Evolutionary conservation across 345 rosid species (phyloP).

Genomic region (Microthlaspi erraticum): DNA sequence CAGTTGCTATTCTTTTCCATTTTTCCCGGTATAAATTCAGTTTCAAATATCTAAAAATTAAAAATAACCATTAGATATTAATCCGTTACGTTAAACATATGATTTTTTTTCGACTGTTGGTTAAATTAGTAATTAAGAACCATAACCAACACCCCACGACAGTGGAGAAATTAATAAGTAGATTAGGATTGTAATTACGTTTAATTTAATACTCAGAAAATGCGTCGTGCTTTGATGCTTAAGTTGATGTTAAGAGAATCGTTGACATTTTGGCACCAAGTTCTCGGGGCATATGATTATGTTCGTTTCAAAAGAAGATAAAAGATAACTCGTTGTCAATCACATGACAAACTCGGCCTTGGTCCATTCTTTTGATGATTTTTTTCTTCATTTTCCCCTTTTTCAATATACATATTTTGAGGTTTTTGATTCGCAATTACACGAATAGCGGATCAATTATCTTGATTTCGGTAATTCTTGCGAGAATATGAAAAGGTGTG

Average conservation of each 20-base stretch:
- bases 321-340: conserved; percentile 31
- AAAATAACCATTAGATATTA: neutral
- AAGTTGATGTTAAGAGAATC: conserved; percentile 36
- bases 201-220: conserved; percentile 19
- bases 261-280: conserved; percentile 46
- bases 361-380: conserved; percentile 18
- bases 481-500: conserved; percentile 7
- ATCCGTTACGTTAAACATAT: neutral
- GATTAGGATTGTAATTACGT: conserved; percentile 21
- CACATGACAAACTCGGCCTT: conserved; percentile 38
- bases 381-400: neutral
- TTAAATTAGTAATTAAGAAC: conserved; percentile 17
- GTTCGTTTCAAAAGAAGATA: conserved; percentile 32
- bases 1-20: neutral
- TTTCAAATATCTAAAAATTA: neutral
- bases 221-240: conserved; percentile 41
- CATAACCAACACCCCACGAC: conserved; percentile 20
- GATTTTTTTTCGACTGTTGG: neutral
- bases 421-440: conserved; percentile 1
- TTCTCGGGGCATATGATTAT: conserved; percentile 44
- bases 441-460: neutral
- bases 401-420: neutral
- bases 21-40: neutral
- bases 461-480: neutral
- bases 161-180: neutral